A percentile compares a stretch with the other conserved stretches of the same genome.
Evolutionary conservation across 2,329 filamentous ascomycete genomes (phyloP).

Genomic region (Coniochaeta sp.): DNA sequence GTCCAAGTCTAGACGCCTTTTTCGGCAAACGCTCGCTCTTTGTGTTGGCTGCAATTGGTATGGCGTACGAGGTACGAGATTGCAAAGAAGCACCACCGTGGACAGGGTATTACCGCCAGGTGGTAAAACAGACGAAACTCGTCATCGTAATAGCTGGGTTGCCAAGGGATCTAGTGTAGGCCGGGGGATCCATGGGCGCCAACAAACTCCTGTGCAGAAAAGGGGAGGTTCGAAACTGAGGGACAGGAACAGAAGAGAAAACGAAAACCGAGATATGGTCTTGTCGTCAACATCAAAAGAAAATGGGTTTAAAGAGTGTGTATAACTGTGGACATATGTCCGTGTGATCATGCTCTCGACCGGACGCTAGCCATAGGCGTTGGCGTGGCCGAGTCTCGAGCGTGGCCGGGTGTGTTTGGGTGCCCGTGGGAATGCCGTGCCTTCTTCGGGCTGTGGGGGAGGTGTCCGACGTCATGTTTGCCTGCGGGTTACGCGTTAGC

Average conservation of each 20-base stretch:
- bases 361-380: slow-evolving; percentile 17
- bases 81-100: background rate
- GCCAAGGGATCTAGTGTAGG: background rate
- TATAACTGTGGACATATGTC: background rate
- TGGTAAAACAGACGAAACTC: background rate
- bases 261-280: background rate
- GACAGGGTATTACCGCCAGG: background rate
- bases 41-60: too few species aligned
- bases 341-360: slow-evolving; percentile 15
- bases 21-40: too few species aligned
- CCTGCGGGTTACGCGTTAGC: slow-evolving; percentile 35
- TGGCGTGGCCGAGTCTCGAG: slow-evolving; percentile 11
- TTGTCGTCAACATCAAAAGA: background rate
- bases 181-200: background rate
- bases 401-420: slow-evolving; percentile 18
- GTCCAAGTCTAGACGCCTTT: too few species aligned
- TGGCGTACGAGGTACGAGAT: too few species aligned
- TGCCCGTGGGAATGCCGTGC: slow-evolving; percentile 30
- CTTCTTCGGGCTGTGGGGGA: slow-evolving; percentile 36
- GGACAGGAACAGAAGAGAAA: background rate
- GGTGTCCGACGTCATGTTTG: slow-evolving; percentile 65
- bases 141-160: background rate
- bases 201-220: background rate
- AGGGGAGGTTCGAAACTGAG: background rate
- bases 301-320: background rate